Conservation (phyloP, 78 protist species). For the Paulinella micropora region DNA sequence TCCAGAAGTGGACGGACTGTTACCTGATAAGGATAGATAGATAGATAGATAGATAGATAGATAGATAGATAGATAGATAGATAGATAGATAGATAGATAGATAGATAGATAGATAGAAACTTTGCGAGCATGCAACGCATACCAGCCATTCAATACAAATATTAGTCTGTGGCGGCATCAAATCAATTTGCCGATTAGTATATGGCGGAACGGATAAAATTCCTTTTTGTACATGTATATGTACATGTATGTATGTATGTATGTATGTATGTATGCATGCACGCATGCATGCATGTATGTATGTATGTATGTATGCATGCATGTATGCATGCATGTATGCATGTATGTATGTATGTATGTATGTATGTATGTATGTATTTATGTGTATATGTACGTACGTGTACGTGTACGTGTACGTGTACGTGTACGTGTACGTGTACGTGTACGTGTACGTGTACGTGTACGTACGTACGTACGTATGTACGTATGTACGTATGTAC, state of each 20-base stretch:
- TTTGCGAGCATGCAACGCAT: not conserved
- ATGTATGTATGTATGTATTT: not conserved
- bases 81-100: not conserved
- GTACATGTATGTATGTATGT: not conserved
- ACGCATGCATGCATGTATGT: not conserved
- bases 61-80: too few species aligned
- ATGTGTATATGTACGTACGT: not conserved
- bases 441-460: not conserved
- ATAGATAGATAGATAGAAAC: not conserved
- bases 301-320: not conserved
- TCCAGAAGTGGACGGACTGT: too few species aligned
- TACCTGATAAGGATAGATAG: too few species aligned
- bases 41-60: too few species aligned
- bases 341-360: not conserved
- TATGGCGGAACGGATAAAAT: too few species aligned
- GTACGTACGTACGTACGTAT: not conserved
- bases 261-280: not conserved
- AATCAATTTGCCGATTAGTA: too few species aligned
- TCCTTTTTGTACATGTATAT: not conserved
- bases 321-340: not conserved
- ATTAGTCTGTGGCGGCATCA: too few species aligned
- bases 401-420: not conserved
- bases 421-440: not conserved
- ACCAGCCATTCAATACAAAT: too few species aligned
- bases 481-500: not conserved